Conservation (phyloP, 345 rosid species). For the Alliaria petiolata region DNA sequence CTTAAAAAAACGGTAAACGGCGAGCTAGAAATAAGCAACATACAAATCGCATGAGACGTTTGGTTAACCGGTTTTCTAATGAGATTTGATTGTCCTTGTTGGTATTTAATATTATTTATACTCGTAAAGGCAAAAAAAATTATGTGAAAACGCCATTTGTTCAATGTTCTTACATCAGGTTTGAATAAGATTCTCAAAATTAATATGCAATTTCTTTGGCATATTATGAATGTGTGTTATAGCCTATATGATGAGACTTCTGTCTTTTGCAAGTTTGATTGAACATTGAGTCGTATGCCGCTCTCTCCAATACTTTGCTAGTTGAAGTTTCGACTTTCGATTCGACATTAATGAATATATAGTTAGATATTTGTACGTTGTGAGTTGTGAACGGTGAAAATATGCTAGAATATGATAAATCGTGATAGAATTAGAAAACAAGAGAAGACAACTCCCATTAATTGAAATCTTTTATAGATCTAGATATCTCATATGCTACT, state of each 20-base stretch:
- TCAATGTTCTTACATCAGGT: background rate
- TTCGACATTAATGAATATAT: background rate
- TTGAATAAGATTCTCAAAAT: background rate
- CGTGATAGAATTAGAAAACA: background rate
- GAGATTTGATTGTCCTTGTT: background rate
- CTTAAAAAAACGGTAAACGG: constrained; percentile 21
- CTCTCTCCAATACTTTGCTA: background rate
- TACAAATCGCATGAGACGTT: constrained; percentile 30
- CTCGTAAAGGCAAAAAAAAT: background rate
- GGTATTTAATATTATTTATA: background rate
- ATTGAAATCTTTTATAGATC: background rate
- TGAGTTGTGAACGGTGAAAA: background rate
- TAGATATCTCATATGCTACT: background rate
- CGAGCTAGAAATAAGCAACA: constrained; percentile 35
- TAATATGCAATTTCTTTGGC: background rate
- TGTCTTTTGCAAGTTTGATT: background rate
- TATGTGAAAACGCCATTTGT: background rate
- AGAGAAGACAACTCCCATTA: too few species aligned
- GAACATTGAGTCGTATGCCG: background rate
- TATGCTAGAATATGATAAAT: background rate
- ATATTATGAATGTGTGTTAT: background rate
- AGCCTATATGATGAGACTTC: background rate
- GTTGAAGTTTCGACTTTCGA: background rate
- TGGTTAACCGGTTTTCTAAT: constrained; percentile 20
- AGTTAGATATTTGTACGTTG: background rate